Percentiles rank a stretch among this genome's conserved stretches.
Evolutionary conservation across 2,329 filamentous ascomycete species (phyloP).

Genomic region (Cladophialophora psammophila): DNA sequence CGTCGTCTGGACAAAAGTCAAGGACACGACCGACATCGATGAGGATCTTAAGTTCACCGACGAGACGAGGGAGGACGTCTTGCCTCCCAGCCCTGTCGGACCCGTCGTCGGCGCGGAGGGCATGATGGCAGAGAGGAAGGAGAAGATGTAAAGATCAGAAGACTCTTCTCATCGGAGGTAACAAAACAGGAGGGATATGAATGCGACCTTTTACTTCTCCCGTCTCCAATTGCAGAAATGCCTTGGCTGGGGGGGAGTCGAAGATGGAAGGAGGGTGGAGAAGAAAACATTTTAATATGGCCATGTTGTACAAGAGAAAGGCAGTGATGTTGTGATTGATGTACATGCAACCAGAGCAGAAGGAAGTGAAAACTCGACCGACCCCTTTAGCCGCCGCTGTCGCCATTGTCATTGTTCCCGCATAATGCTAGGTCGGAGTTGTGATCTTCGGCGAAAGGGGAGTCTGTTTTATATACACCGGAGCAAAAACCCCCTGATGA

Average conservation of each 20-base stretch:
- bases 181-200: background rate
- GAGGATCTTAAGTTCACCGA: slow-evolving; percentile 83
- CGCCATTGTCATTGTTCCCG: too few relatives aligned
- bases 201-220: background rate
- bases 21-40: slow-evolving; percentile 75
- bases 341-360: too few relatives aligned
- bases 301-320: too few relatives aligned
- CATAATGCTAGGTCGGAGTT: too few relatives aligned
- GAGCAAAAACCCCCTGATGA: too few relatives aligned
- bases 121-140: slow-evolving; percentile 30
- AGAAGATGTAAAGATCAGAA: slow-evolving; percentile 2
- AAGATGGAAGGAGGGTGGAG: too few relatives aligned
- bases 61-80: slow-evolving; percentile 77
- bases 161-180: background rate
- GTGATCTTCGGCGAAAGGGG: too few relatives aligned
- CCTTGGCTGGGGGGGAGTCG: background rate
- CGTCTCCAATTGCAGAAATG: background rate
- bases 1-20: slow-evolving; percentile 76
- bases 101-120: slow-evolving; percentile 33
- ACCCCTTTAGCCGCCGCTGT: too few relatives aligned
- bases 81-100: slow-evolving; percentile 25
- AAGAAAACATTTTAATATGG: too few relatives aligned
- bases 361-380: too few relatives aligned
- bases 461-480: too few relatives aligned
- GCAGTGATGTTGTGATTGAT: too few relatives aligned